Percentiles rank a stretch among this genome's conserved stretches.
phyloP scores from a whole-genome alignment of 1,139 yeast genomes.

The Magnusiomyces sp. region DNA sequence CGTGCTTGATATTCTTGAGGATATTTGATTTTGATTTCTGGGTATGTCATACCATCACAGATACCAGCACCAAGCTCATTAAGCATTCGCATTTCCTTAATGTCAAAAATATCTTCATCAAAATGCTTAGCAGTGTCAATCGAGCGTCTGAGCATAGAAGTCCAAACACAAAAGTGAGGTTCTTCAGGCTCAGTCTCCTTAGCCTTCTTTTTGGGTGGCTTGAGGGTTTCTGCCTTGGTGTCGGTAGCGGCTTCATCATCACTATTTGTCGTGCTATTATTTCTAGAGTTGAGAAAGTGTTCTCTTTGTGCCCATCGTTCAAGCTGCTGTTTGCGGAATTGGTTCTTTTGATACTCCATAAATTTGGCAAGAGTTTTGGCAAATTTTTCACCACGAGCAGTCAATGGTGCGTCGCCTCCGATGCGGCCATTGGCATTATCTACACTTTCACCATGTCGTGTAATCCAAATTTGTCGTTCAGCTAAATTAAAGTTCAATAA shows the following conservation, averaged over 20 bases:
- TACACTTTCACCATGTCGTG: conserved; percentile 87
- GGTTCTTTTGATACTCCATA: conserved; percentile 61
- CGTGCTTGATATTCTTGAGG: conserved; percentile 79
- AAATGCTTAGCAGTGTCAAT: conserved; percentile 71
- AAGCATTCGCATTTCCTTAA: conserved; percentile 87
- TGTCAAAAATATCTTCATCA: conserved; percentile 56
- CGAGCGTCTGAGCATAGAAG: conserved; percentile 74
- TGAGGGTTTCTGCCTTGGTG: conserved; percentile 17
- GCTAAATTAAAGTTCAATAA: conserved; percentile 80
- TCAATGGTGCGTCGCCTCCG: conserved; percentile 86
- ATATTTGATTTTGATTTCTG: conserved; percentile 58
- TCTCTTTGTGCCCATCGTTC: conserved; percentile 40
- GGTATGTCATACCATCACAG: conserved; percentile 86
- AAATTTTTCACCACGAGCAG: conserved; percentile 70
- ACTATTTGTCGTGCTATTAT: conserved; percentile 4
- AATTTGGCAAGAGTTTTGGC: conserved; percentile 65
- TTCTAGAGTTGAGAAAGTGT: conserved; percentile 21
- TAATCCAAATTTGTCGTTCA: conserved; percentile 90
- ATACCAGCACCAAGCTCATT: conserved; percentile 91
- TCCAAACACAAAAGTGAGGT: conserved; percentile 85
- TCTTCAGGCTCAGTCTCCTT: conserved; percentile 37
- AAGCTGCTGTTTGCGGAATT: conserved; percentile 59
- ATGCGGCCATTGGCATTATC: conserved; percentile 79
- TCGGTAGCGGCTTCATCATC: conserved; percentile 30
- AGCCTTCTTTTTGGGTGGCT: not conserved